phyloP scores from a whole-genome alignment of 371 early-diverging fungal genomes.

The Haplosporangium sp. region DNA sequence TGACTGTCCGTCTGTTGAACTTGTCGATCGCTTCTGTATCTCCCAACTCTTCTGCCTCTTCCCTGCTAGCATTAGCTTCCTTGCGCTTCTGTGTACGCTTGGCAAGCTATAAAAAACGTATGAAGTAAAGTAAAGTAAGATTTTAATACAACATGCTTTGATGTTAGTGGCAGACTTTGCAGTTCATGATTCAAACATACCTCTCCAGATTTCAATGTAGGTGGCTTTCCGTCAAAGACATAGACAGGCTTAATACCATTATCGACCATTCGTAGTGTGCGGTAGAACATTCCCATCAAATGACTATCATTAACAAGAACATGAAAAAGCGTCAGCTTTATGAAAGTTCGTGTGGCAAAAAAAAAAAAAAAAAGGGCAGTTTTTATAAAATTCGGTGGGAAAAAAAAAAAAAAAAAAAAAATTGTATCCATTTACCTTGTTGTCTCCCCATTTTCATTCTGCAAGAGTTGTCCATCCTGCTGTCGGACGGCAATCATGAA shows the following conservation, averaged over 20 bases:
- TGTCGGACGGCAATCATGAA: slow-evolving; percentile 98
- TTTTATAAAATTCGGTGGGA: no score
- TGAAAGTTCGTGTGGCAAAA: neutral
- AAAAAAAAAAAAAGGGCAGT: slow-evolving; percentile 2
- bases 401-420: slow-evolving; percentile 6
- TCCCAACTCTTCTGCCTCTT: slow-evolving; percentile 90
- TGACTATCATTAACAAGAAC: slow-evolving; percentile 70
- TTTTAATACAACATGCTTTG: no score
- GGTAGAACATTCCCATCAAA: slow-evolving; percentile 98
- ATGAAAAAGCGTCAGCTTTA: no score
- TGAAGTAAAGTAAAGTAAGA: no score
- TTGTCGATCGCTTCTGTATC: slow-evolving; percentile 90
- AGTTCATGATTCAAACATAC: slow-evolving; percentile 60
- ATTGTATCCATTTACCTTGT: slow-evolving; percentile 75
- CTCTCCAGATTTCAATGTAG: slow-evolving; percentile 94
- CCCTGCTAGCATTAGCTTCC: slow-evolving; percentile 84
- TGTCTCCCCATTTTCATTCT: slow-evolving; percentile 91
- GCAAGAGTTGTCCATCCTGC: slow-evolving; percentile 91
- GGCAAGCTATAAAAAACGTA: slow-evolving; percentile 69
- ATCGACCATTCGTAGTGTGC: slow-evolving; percentile 98
- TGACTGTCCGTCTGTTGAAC: slow-evolving; percentile 93
- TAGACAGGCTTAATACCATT: slow-evolving; percentile 98
- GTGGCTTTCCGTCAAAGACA: slow-evolving; percentile 99
- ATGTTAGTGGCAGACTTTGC: no score
- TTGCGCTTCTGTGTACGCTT: slow-evolving; percentile 89